phyloP scores from a whole-genome alignment of 768 basidiomycete genomes.

The Pleurotus platypus region DNA sequence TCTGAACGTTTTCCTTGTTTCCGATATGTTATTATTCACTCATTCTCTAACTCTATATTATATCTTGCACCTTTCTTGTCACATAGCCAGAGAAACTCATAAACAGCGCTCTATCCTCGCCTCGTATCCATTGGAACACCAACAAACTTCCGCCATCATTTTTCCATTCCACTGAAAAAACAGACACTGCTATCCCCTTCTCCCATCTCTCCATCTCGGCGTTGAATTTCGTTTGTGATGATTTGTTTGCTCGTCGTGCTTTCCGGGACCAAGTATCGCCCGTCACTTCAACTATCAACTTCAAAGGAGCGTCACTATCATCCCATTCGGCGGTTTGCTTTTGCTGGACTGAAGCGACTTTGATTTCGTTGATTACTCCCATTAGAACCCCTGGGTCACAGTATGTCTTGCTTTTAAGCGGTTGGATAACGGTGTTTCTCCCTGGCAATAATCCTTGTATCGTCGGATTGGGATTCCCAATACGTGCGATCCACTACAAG shows the following conservation, averaged over 20 bases:
- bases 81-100: conserved; percentile 71
- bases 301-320: conserved; percentile 7
- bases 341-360: conserved; percentile 12
- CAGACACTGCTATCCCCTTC: conserved; percentile 16
- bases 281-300: conserved; percentile 23
- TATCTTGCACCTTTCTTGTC: conserved; percentile 38
- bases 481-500: conserved; percentile 28
- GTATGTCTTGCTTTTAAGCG: conserved; percentile 17
- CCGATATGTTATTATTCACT: too few species aligned
- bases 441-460: conserved; percentile 54
- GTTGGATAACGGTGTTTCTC: conserved; percentile 52
- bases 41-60: too few species aligned
- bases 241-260: conserved; percentile 49
- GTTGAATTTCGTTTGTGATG: neutral
- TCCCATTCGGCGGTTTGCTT: too few species aligned
- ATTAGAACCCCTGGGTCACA: conserved; percentile 18
- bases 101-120: conserved; percentile 51
- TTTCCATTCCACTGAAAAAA: conserved; percentile 9
- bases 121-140: conserved; percentile 61
- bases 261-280: conserved; percentile 68
- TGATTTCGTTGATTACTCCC: conserved; percentile 29
- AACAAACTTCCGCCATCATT: conserved; percentile 18
- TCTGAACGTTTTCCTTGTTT: too few species aligned
- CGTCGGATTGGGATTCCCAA: conserved; percentile 32
- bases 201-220: conserved; percentile 10